Conservation (phyloP, 2,329 filamentous ascomycete species). For the Diplodia seriata region DNA sequence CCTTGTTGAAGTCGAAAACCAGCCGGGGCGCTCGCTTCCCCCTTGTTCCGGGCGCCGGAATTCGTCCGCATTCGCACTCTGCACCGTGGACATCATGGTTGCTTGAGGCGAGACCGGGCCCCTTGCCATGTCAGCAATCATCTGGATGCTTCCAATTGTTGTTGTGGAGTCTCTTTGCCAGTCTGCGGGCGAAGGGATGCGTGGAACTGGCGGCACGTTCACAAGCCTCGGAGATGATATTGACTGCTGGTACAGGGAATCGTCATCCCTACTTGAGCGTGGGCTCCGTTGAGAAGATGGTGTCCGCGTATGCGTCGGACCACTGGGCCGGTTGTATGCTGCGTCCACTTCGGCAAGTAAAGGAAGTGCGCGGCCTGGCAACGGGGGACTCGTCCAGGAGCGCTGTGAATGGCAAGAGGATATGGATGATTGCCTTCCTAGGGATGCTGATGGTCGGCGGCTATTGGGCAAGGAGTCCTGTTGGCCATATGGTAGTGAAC, state of each 20-base stretch:
- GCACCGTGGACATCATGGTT: background rate
- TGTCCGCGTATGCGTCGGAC: background rate
- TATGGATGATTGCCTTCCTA: background rate
- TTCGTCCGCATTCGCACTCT: background rate
- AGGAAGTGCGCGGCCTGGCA: background rate
- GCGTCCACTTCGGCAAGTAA: constrained; percentile 9
- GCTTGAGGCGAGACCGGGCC: background rate
- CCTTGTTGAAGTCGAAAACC: constrained; percentile 10
- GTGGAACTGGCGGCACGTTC: constrained; percentile 14
- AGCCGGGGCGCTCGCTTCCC: background rate
- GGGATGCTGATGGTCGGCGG: background rate
- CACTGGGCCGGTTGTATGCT: background rate
- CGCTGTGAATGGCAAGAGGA: constrained; percentile 1
- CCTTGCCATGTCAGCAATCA: constrained; percentile 8
- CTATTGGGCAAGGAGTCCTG: background rate
- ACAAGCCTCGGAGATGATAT: constrained; percentile 13
- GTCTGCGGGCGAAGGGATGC: constrained; percentile 1
- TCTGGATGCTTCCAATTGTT: constrained; percentile 8
- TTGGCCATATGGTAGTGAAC: background rate
- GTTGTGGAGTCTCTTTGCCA: constrained; percentile 22
- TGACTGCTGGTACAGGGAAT: constrained; percentile 12
- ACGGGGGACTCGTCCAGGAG: constrained; percentile 1
- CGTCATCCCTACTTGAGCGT: constrained; percentile 18
- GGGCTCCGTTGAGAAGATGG: constrained; percentile 18
- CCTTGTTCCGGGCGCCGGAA: background rate